Evolutionary conservation across 2,329 filamentous ascomycete genomes (phyloP).

Genomic region (Aspergillus quadricinctus): DNA sequence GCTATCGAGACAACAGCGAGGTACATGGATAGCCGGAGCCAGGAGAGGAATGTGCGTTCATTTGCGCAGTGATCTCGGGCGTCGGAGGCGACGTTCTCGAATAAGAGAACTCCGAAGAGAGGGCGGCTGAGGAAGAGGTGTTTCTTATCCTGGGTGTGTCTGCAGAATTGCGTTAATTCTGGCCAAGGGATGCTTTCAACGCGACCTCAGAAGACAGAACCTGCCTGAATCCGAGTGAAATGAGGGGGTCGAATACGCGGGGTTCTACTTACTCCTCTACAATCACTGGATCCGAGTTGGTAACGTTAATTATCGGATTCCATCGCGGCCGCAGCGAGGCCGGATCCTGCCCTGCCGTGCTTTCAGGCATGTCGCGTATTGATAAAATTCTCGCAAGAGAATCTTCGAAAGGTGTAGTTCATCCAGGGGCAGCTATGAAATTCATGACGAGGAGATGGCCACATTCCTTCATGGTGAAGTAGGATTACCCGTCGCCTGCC

Average conservation of each 20-base stretch:
- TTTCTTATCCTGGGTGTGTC: conserved; percentile 26
- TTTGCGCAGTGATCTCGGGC: conserved; percentile 64
- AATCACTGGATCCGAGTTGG: conserved; percentile 46
- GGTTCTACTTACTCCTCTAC: conserved; percentile 43
- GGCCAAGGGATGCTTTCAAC: neutral
- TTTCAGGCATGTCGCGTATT: conserved; percentile 18
- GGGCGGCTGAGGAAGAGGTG: conserved; percentile 52
- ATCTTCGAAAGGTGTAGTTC: neutral
- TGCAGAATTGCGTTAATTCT: conserved; percentile 6
- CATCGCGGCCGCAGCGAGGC: conserved; percentile 30
- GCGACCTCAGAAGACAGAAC: neutral
- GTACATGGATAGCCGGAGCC: conserved; percentile 82
- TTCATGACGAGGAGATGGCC: neutral
- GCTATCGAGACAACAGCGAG: conserved; percentile 86
- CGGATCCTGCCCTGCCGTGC: conserved; percentile 14
- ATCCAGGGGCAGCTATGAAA: neutral
- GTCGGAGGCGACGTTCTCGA: conserved; percentile 64
- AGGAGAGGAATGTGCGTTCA: conserved; percentile 77
- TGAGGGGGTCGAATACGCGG: neutral
- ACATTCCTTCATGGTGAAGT: neutral
- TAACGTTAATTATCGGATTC: conserved; percentile 51
- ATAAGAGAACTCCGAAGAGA: conserved; percentile 56
- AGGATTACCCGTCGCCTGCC: no score
- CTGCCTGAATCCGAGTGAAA: neutral
- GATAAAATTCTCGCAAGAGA: neutral